These are phyloP conservation scores for Iris macrosiphon DNA, from an alignment of 106 monocot genomes.

Conservation along the genomic window DNA sequence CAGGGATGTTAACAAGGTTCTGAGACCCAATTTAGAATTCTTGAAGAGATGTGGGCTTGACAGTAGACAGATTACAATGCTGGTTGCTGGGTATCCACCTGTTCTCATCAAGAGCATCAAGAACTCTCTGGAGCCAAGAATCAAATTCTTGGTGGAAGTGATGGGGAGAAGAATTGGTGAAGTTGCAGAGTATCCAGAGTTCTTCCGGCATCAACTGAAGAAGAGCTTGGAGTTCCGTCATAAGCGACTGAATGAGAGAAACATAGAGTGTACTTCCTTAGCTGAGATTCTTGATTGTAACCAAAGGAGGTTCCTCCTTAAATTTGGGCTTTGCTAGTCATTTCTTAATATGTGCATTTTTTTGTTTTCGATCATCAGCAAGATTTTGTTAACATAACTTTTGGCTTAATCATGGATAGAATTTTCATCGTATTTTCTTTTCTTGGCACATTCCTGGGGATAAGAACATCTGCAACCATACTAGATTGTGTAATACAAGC, in stretches of 20 bases:
- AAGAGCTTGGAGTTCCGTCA: slow-evolving; percentile 76
- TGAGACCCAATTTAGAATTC: slow-evolving; percentile 64
- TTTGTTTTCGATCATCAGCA: not conserved
- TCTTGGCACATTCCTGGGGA: not conserved
- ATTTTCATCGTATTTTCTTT: not conserved
- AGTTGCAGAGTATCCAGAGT: slow-evolving; percentile 60
- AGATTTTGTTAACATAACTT: not conserved
- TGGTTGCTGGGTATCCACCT: slow-evolving; percentile 77
- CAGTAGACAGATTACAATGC: slow-evolving; percentile 31
- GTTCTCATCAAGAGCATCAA: slow-evolving; percentile 81
- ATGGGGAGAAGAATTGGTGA: slow-evolving; percentile 76
- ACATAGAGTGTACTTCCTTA: slow-evolving; percentile 49
- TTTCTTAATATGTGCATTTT: not conserved
- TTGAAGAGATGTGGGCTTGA: slow-evolving; percentile 48
- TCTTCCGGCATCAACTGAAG: slow-evolving; percentile 79
- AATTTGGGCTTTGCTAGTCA: slow-evolving; percentile 33
- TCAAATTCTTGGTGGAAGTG: slow-evolving; percentile 66
- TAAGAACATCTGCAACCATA: too few relatives aligned
- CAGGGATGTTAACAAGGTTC: slow-evolving; percentile 62
- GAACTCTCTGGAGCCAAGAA: slow-evolving; percentile 72
- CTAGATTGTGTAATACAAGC: too few relatives aligned
- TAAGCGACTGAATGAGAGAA: slow-evolving; percentile 46
- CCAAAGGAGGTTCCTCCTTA: slow-evolving; percentile 57
- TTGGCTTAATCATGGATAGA: not conserved
- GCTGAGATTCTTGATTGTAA: slow-evolving; percentile 78